Conservation (phyloP, 2,329 filamentous ascomycete genomes). For the Aspergillus thermomutatus region DNA sequence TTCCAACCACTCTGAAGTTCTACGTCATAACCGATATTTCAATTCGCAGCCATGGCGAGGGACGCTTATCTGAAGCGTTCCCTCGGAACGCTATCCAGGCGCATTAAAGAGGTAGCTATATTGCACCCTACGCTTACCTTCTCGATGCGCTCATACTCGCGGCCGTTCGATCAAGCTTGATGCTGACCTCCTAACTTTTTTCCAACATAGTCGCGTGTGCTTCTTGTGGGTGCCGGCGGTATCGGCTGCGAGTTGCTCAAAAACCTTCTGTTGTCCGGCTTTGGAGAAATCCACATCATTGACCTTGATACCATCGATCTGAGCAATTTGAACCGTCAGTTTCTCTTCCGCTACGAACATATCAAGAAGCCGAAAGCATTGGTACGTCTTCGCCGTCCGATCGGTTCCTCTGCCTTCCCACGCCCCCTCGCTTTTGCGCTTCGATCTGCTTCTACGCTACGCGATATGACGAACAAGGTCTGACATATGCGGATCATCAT, state of each 20-base stretch:
- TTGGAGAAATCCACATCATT: conserved; percentile 89
- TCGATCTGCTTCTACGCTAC: not conserved
- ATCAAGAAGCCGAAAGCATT: conserved; percentile 96
- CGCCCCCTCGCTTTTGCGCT: conserved; percentile 2
- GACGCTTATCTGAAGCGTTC: conserved; percentile 43
- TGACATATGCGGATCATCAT: conserved; percentile 11
- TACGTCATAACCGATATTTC: conserved; percentile 6
- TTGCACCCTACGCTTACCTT: not conserved
- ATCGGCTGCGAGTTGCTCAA: conserved; percentile 98
- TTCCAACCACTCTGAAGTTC: conserved; percentile 3
- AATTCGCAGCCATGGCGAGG: conserved; percentile 33
- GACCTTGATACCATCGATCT: conserved; percentile 98
- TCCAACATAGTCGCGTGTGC: conserved; percentile 66
- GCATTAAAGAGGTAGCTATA: conserved; percentile 38
- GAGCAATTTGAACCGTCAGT: conserved; percentile 96
- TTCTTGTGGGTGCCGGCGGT: conserved; percentile 94
- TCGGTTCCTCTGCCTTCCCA: conserved; percentile 1
- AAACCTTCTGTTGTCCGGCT: conserved; percentile 88
- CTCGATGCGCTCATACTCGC: not conserved
- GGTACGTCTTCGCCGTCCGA: conserved; percentile 50
- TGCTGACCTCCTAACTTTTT: conserved; percentile 5
- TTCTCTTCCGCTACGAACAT: conserved; percentile 92
- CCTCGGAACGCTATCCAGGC: conserved; percentile 38
- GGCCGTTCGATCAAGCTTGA: not conserved
- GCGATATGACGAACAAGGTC: conserved; percentile 3